A percentile compares a stretch with the other conserved stretches of the same genome.
phyloP scores from a whole-genome alignment of 139 green algal genomes.

The Chlorella sp. region DNA sequence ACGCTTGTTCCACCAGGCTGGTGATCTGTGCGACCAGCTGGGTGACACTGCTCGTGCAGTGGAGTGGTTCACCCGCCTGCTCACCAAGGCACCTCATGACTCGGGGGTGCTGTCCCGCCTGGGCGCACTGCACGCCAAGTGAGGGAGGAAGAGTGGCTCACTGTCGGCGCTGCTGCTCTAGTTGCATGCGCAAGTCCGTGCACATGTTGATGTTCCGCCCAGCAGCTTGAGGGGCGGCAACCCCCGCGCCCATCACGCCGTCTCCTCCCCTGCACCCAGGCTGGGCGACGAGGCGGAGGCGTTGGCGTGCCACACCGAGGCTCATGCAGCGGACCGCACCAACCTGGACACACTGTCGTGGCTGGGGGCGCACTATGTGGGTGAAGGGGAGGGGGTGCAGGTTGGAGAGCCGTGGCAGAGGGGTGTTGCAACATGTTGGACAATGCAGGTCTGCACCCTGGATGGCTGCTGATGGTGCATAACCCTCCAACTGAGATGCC shows the following conservation, averaged over 20 bases:
- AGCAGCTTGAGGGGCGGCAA: neutral
- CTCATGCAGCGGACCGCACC: conserved; percentile 77
- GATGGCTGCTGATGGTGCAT: conserved; percentile 21
- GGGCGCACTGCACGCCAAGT: conserved; percentile 74
- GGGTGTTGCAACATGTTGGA: no score
- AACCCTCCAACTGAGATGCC: neutral
- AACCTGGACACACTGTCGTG: conserved; percentile 90
- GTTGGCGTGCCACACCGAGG: conserved; percentile 83
- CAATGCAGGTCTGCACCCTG: no score
- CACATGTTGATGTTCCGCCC: neutral
- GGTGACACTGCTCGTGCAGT: conserved; percentile 63
- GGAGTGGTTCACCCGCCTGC: conserved; percentile 85
- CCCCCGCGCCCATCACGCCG: no score
- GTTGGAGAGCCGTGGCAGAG: no score
- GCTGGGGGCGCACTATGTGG: conserved; percentile 71
- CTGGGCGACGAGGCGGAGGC: conserved; percentile 81
- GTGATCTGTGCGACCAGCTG: conserved; percentile 68
- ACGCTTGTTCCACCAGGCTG: no score
- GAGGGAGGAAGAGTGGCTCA: neutral
- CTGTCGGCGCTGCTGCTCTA: neutral
- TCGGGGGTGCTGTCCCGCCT: conserved; percentile 76
- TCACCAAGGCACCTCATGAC: conserved; percentile 74
- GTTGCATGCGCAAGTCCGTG: no score
- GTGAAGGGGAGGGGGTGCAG: conserved; percentile 34
- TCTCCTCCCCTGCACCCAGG: conserved; percentile 32